Evolutionary conservation across 805 yeast species (phyloP), one percentile per base, ranked within the genome.

Genomic region (Lipomyces mesembrius): DNA sequence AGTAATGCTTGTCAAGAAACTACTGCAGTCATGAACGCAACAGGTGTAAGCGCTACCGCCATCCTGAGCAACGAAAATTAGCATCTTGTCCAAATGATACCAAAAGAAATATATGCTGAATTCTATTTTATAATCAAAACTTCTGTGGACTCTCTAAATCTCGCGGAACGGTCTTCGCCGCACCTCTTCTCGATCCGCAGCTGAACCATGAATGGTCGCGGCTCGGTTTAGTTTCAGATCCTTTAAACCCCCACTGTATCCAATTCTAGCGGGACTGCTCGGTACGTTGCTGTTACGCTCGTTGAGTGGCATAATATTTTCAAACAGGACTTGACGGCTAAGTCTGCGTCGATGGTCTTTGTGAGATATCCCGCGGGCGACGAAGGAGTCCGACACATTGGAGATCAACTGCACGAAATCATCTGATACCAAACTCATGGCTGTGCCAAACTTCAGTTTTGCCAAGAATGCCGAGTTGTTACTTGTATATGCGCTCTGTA

Each of bases 341-440:
- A 53, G 59, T 14, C 63, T 58, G 17, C 70, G 67, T 17, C 70
- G 62, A 34, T 51, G 67, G 17, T 63, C 70, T 12, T 43, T 37
- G 35, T 27, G 49, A 12, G 64, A 51, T 32, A 67, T 61, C 12
- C 70, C 70, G 12, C 65, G 49, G 5, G 59, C 39, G 6, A 43
- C 57, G 25, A 67, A 29, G 6, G 65, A 55, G 11, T 53, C 55
- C 39, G 60, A 54, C 2, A 61, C 34, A 8, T 51, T 27, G 12
- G 58, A 14, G 11, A 67, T 43, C 20, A 67, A 35, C 37, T 65
- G 55, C 27, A 62, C 64, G 53, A 67, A 67, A 34, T 62, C 66
- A 34, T 61, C 66, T 7, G 71, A 67, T 17, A 60, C 71, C 4
- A 62, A 53, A 49, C 66, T 62, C 49, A 67, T 49, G 25, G 71